These are phyloP conservation scores for Nitzschia palea DNA, from an alignment of 108 stramenopile species.

Conservation along the genomic window DNA sequence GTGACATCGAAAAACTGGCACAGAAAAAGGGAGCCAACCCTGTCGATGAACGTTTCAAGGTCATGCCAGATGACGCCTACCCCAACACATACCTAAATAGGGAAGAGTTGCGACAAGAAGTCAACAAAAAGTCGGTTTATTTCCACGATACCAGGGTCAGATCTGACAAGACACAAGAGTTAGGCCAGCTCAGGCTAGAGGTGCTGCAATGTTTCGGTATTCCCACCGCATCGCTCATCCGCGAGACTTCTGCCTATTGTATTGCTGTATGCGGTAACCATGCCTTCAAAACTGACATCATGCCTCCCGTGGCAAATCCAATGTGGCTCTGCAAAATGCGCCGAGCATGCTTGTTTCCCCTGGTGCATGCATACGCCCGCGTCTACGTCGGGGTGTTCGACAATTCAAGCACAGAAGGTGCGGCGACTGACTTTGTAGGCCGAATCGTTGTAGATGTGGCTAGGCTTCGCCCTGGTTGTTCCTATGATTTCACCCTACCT, in stretches of 20 bases:
- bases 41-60: slow-evolving; percentile 33
- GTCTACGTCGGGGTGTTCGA: slow-evolving; percentile 66
- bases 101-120: slow-evolving; percentile 50
- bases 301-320: slow-evolving; percentile 46
- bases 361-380: slow-evolving; percentile 49
- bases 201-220: slow-evolving; percentile 64
- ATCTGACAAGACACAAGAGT: slow-evolving; percentile 40
- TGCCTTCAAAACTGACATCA: slow-evolving; percentile 73
- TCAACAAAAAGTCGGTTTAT: slow-evolving; percentile 29
- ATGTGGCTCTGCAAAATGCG: slow-evolving; percentile 54
- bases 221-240: slow-evolving; percentile 46
- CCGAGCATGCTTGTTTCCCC: slow-evolving; percentile 65
- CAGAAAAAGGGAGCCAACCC: slow-evolving; percentile 19
- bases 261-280: slow-evolving; percentile 59
- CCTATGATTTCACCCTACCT: slow-evolving; percentile 63
- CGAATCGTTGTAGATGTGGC: slow-evolving; percentile 57
- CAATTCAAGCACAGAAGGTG: slow-evolving; percentile 10
- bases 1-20: slow-evolving; percentile 22
- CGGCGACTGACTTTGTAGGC: slow-evolving; percentile 60
- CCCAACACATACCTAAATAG: slow-evolving; percentile 49
- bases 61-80: slow-evolving; percentile 53
- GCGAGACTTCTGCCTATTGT: slow-evolving; percentile 50
- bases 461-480: slow-evolving; percentile 52
- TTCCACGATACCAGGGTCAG: slow-evolving; percentile 37
- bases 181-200: slow-evolving; percentile 59